Base-by-base conservation (phyloP, 2,329 filamentous ascomycete species). In the Diaporthe vaccinii region DNA sequence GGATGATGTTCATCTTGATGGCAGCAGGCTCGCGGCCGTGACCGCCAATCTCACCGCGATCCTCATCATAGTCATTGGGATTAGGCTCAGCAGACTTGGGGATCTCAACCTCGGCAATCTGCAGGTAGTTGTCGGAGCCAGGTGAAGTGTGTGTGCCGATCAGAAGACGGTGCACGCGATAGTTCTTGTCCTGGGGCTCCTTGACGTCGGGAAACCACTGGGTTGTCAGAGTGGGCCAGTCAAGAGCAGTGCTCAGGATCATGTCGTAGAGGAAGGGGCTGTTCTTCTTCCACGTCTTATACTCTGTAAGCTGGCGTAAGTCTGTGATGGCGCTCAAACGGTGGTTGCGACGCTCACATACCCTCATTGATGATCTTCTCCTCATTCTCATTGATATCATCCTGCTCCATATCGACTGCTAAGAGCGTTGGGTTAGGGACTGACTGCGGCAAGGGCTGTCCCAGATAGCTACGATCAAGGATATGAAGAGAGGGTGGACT, bases 281-380 rank as follows among this genome's bases (percentile, higher is more conserved):
- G 86, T 99, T 99, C 89, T 99, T 99, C 90, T 99, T 99, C 97
- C 97, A 99, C 79, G 96, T 98, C 85, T 99, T 99, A 91, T 99
- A 99, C 84, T 99, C 97, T 95, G 80, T 55, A 46, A 25, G 22
- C 39, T 46, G 25, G n/a, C 25, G 55, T 41, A 57, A 72, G 58
- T 73, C 79, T 49, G 79, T 72, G 76, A 44, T 67, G 62, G 46
- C 31, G 46, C 12, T 44, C 61, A n/a, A 28, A 25, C 15, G 17
- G 15, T n/a, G 22, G 15, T 10, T 55, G n/a, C 8, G 44, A 20
- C 22, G 9, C 31, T 34, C 65, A 31, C 34, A 31, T 25, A 65
- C 93, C 94, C 88, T 99, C 97, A 80, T 98, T 98, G 85, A 98
- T 95, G 76, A 98, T 89, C 85, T 97, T 95, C 85, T 97, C 93